phyloP scores from a whole-genome alignment of 2,329 filamentous ascomycete genomes.

The Curvularia hawaiiensis region DNA sequence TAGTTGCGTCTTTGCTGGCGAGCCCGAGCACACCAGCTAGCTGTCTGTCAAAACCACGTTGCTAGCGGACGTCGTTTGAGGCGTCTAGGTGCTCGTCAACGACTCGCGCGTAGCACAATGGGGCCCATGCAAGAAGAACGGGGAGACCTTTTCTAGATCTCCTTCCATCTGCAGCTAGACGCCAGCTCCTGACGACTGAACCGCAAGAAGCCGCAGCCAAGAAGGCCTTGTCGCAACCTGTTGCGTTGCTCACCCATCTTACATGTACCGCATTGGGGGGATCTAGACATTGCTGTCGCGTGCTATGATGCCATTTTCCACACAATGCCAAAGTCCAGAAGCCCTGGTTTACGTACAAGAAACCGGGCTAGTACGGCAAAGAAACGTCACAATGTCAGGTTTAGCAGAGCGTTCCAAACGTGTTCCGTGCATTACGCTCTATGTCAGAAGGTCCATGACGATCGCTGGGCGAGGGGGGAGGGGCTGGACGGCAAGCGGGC shows the following conservation, averaged over 20 bases:
- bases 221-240: conserved; percentile 6
- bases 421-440: conserved; percentile 22
- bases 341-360: conserved; percentile 30
- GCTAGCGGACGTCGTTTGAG: conserved; percentile 14
- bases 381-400: conserved; percentile 38
- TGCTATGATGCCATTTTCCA: conserved; percentile 30
- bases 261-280: conserved; percentile 10
- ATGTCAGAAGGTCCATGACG: conserved; percentile 34
- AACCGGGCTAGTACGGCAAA: conserved; percentile 9
- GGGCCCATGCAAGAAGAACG: conserved; percentile 29
- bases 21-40: conserved; percentile 5
- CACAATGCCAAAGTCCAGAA: conserved; percentile 17
- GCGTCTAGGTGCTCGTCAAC: conserved; percentile 14
- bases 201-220: conserved; percentile 35
- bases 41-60: conserved; percentile 22
- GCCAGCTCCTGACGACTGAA: conserved; percentile 21
- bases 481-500: conserved; percentile 16
- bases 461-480: conserved; percentile 26
- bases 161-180: conserved; percentile 30
- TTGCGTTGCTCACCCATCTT: neutral
- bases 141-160: conserved; percentile 32
- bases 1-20: conserved; percentile 18
- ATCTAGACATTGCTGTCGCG: conserved; percentile 4
- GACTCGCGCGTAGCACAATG: conserved; percentile 22
- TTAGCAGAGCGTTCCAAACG: conserved; percentile 20